Evolutionary conservation across 768 basidiomycete species (phyloP).

Genomic region (Austroboletus eburneus): DNA sequence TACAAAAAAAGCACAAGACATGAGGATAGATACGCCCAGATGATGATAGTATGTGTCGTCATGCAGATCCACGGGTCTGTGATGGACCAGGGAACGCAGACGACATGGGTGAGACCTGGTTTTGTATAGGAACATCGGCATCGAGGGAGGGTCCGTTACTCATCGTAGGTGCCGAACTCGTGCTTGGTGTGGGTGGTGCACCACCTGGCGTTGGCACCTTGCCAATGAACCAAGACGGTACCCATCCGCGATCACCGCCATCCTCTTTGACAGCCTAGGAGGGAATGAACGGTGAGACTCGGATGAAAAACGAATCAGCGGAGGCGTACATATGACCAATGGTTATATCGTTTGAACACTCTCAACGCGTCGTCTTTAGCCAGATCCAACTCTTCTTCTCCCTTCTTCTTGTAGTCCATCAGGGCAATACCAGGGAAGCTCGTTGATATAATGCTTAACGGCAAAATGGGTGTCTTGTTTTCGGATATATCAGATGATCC

Average conservation of each 20-base stretch:
- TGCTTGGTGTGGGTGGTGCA: conserved; percentile 46
- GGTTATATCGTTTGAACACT: conserved; percentile 97
- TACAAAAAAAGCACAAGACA: conserved; percentile 12
- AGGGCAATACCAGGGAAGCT: conserved; percentile 95
- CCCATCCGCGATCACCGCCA: conserved; percentile 93
- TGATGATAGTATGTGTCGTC: conserved; percentile 12
- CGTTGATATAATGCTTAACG: conserved; percentile 90
- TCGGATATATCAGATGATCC: conserved; percentile 38
- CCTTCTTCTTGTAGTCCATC: conserved; percentile 95
- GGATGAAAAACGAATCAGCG: not conserved
- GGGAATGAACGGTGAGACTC: conserved; percentile 1
- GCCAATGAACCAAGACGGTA: conserved; percentile 96
- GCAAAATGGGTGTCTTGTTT: conserved; percentile 76
- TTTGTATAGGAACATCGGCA: conserved; percentile 41
- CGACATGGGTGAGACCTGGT: conserved; percentile 72
- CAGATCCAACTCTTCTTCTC: conserved; percentile 87
- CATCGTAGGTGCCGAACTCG: conserved; percentile 38
- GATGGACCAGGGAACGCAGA: conserved; percentile 62
- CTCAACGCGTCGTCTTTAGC: conserved; percentile 83
- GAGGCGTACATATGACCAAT: conserved; percentile 84
- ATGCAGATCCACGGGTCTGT: conserved; percentile 22
- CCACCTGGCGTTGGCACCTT: conserved; percentile 55
- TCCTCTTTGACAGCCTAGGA: conserved; percentile 87
- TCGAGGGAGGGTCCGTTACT: conserved; percentile 29
- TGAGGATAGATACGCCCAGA: conserved; percentile 22